phyloP scores from a whole-genome alignment of 2,329 filamentous ascomycete genomes.

The Hymenoscyphus salicellus region DNA sequence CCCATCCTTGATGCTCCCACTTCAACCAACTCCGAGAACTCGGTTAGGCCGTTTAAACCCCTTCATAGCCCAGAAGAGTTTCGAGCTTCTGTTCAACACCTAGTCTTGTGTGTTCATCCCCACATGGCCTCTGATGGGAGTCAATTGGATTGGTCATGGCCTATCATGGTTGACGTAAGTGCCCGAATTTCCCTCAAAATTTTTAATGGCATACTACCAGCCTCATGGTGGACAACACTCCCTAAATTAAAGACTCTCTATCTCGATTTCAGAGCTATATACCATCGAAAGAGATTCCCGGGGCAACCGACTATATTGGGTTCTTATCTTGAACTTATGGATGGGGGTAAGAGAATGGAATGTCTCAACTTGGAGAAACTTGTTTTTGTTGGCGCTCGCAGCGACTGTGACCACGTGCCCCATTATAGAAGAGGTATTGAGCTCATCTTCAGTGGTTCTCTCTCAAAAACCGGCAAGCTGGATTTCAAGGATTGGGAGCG shows the following conservation, averaged over 20 bases:
- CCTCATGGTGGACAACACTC: not conserved
- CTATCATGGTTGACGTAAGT: not conserved
- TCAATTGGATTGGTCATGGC: not conserved
- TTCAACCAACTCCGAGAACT: not conserved
- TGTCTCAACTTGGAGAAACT: not conserved
- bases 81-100: not conserved
- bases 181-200: not conserved
- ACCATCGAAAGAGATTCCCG: not conserved
- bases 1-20: not conserved
- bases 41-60: not conserved
- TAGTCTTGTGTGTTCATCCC: not conserved
- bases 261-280: not conserved
- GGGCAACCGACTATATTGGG: not conserved
- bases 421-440: not conserved
- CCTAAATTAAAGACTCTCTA: not conserved
- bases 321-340: not conserved
- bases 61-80: not conserved
- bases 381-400: not conserved
- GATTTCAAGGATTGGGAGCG: not conserved
- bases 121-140: not conserved
- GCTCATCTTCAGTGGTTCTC: not conserved
- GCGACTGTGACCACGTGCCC: not conserved
- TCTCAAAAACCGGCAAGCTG: not conserved
- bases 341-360: not conserved
- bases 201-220: not conserved